Evolutionary conservation across 768 basidiomycete species (phyloP).

Genomic region (Russula dissimulans): DNA sequence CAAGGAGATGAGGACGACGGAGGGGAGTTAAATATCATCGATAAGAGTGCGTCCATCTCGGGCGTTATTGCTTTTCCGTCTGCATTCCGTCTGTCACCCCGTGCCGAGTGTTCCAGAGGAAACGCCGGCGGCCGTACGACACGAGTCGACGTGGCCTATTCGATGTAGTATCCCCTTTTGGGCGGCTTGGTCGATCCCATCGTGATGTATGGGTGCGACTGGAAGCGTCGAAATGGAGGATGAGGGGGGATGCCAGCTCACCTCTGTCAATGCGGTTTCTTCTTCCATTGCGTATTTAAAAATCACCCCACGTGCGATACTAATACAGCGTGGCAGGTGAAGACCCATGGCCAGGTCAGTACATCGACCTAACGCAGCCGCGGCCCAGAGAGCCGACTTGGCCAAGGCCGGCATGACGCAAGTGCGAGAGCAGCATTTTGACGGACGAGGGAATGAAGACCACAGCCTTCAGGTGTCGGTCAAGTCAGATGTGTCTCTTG

Average conservation of each 20-base stretch:
- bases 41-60: conserved; percentile 47
- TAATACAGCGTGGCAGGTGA: conserved; percentile 38
- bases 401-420: conserved; percentile 52
- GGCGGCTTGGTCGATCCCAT: conserved; percentile 1
- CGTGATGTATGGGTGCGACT: neutral
- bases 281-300: conserved; percentile 9
- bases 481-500: neutral
- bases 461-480: neutral
- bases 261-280: neutral
- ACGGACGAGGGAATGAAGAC: neutral
- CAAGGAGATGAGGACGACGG: conserved; percentile 47
- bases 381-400: conserved; percentile 52
- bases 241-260: neutral
- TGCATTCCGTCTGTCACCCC: neutral
- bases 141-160: conserved; percentile 2
- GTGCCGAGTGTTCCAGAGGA: neutral
- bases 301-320: conserved; percentile 14
- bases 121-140: neutral
- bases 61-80: neutral
- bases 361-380: conserved; percentile 62
- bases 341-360: conserved; percentile 62
- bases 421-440: neutral
- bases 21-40: conserved; percentile 49
- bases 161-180: neutral
- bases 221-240: neutral